These are phyloP conservation scores for Chaetomium tenue DNA, from an alignment of 495 filamentous ascomycete genomes.

Conservation along the genomic window DNA sequence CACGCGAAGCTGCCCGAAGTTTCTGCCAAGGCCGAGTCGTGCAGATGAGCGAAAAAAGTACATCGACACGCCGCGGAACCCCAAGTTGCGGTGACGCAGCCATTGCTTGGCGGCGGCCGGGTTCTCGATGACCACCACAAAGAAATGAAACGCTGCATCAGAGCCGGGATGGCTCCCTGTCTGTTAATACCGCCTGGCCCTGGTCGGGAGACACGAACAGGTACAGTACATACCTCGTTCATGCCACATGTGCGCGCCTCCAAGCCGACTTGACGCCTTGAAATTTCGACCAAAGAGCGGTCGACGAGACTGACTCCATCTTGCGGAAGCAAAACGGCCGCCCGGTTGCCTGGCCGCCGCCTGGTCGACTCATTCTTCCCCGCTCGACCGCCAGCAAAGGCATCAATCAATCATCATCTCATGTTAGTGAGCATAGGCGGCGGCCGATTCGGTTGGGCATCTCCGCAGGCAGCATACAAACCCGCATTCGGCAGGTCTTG, in stretches of 20 bases:
- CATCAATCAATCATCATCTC: background rate
- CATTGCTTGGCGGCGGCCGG: conserved; percentile 33
- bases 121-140: conserved; percentile 31
- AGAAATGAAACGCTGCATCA: conserved; percentile 37
- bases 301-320: conserved; percentile 6
- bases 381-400: background rate
- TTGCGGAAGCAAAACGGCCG: conserved; percentile 4
- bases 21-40: conserved; percentile 23
- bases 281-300: conserved; percentile 15
- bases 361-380: background rate
- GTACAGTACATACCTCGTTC: conserved; percentile 16
- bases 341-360: background rate
- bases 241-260: conserved; percentile 12
- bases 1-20: conserved; percentile 15
- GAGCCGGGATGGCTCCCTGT: conserved; percentile 29
- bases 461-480: background rate
- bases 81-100: conserved; percentile 45
- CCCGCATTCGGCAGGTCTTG: conserved; percentile 12
- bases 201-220: conserved; percentile 20
- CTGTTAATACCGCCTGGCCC: conserved; percentile 31
- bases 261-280: conserved; percentile 2
- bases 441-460: conserved; percentile 5
- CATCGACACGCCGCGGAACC: conserved; percentile 13
- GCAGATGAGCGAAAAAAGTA: conserved; percentile 23
- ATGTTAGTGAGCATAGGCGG: background rate